phyloP scores from a whole-genome alignment of 2,329 filamentous ascomycete genomes.

The Fusarium sp. region DNA sequence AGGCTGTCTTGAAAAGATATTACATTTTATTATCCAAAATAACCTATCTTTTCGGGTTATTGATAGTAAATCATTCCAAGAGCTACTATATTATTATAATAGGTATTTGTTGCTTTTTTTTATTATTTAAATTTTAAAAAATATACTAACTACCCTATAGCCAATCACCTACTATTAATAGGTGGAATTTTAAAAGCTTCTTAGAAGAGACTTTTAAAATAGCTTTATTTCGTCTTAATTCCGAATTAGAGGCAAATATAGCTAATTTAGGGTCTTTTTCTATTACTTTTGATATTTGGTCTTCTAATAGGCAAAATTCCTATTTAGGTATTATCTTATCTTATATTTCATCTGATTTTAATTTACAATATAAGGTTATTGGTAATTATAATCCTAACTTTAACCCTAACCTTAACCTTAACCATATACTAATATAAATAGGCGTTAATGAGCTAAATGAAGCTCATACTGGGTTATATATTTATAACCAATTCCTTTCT shows the following conservation, averaged over 20 bases:
- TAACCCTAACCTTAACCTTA: background rate
- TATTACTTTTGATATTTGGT: background rate
- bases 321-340: background rate
- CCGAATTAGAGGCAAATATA: background rate
- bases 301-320: background rate
- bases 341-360: background rate
- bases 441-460: too few relatives aligned
- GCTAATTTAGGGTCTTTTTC: background rate
- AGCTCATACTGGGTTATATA: too few relatives aligned
- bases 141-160: background rate
- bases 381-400: background rate
- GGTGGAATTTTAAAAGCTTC: background rate
- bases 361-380: background rate
- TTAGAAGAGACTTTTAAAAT: background rate
- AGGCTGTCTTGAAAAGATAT: background rate
- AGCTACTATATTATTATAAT: background rate
- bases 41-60: background rate
- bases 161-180: background rate
- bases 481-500: too few relatives aligned
- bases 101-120: background rate
- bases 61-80: background rate
- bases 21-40: background rate
- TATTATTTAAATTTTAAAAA: background rate
- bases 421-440: background rate
- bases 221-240: background rate